phyloP scores from a whole-genome alignment of 148 eudicot genomes.

The Heliamphora exappendiculata region DNA sequence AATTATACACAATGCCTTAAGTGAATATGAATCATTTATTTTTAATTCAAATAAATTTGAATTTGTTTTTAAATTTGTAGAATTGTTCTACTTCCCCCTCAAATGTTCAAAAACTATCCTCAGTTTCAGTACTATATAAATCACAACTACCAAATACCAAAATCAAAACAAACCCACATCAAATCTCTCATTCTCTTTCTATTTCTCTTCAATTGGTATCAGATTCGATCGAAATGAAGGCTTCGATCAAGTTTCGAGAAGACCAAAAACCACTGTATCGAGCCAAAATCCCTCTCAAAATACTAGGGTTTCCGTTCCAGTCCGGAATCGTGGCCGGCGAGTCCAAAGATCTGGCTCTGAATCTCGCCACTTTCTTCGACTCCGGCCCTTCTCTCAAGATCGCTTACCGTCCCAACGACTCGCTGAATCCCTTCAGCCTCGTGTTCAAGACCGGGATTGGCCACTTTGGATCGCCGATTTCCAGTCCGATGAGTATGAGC shows the following conservation, averaged over 20 bases:
- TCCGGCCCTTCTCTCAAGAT: slow-evolving; percentile 65
- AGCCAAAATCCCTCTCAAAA: slow-evolving; percentile 72
- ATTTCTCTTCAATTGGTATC: background rate
- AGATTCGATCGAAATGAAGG: slow-evolving; percentile 47
- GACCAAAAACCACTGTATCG: slow-evolving; percentile 67
- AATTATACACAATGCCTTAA: too few relatives aligned
- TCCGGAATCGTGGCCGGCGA: slow-evolving; percentile 61
- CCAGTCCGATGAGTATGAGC: slow-evolving; percentile 70
- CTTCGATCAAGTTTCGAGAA: slow-evolving; percentile 75
- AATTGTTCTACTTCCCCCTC: slow-evolving; percentile 1
- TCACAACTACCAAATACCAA: background rate
- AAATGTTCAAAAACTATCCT: background rate
- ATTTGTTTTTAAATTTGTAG: too few relatives aligned
- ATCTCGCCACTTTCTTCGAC: slow-evolving; percentile 54
- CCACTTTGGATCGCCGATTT: slow-evolving; percentile 55
- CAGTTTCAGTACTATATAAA: background rate
- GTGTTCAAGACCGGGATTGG: slow-evolving; percentile 68
- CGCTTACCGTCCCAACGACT: slow-evolving; percentile 73
- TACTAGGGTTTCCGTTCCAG: slow-evolving; percentile 59
- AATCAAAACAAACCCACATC: background rate
- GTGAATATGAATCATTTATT: too few relatives aligned
- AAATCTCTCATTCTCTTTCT: background rate
- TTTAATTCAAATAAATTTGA: too few relatives aligned
- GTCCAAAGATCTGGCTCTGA: slow-evolving; percentile 56
- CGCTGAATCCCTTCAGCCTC: slow-evolving; percentile 54